phyloP scores from a whole-genome alignment of 495 filamentous ascomycete genomes.

The Tuber borchii region DNA sequence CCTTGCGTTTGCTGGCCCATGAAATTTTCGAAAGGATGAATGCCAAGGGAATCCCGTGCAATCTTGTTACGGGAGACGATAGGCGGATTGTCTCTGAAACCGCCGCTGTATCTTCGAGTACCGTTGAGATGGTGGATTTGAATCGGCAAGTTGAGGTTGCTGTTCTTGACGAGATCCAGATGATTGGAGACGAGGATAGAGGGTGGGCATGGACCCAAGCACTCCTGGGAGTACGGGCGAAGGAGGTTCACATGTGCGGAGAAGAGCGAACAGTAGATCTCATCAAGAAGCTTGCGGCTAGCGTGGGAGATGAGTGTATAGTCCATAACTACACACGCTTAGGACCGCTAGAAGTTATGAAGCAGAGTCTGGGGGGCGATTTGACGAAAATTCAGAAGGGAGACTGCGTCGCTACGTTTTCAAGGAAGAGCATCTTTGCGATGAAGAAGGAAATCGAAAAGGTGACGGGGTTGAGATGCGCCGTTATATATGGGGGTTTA shows the following conservation, averaged over 20 bases:
- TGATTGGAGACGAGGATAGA: slow-evolving; percentile 73
- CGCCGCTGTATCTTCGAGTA: slow-evolving; percentile 66
- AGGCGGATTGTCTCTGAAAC: slow-evolving; percentile 52
- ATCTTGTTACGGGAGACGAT: slow-evolving; percentile 89
- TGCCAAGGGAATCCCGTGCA: slow-evolving; percentile 64
- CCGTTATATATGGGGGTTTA: slow-evolving; percentile 85
- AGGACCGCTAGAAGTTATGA: slow-evolving; percentile 63
- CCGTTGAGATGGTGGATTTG: slow-evolving; percentile 89
- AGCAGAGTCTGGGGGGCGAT: slow-evolving; percentile 55
- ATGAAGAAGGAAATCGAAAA: slow-evolving; percentile 72
- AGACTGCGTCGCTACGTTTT: slow-evolving; percentile 84
- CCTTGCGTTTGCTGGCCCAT: slow-evolving; percentile 82
- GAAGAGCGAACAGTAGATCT: slow-evolving; percentile 76
- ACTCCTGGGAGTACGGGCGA: slow-evolving; percentile 73
- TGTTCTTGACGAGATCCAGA: slow-evolving; percentile 97
- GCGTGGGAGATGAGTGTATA: slow-evolving; percentile 72
- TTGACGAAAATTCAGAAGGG: slow-evolving; percentile 69
- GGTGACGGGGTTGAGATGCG: slow-evolving; percentile 67
- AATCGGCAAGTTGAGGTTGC: slow-evolving; percentile 70
- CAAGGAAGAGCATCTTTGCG: slow-evolving; percentile 69
- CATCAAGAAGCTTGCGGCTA: slow-evolving; percentile 69
- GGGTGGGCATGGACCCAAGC: slow-evolving; percentile 98
- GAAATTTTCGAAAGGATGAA: slow-evolving; percentile 82
- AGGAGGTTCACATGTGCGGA: slow-evolving; percentile 89
- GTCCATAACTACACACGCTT: slow-evolving; percentile 77